These are phyloP conservation scores for Prototheca wickerhamii DNA, from an alignment of 163 green algal genomes.

Conservation along the genomic window DNA sequence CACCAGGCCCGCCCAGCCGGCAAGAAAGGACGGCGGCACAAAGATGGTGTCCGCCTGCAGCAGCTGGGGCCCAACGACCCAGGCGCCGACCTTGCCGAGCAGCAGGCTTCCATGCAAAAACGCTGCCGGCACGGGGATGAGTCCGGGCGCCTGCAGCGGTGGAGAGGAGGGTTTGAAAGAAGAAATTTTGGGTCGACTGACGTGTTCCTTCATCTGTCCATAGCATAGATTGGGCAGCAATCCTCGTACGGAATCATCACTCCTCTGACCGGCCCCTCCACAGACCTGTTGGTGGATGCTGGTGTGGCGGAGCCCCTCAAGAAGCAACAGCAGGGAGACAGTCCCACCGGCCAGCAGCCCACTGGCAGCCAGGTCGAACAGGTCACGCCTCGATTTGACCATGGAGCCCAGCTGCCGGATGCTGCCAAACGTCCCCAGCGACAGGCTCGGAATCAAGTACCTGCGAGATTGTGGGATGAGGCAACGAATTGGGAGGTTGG, in stretches of 20 bases:
- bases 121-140: constrained; percentile 62
- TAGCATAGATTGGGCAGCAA: too few species aligned
- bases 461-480: background rate
- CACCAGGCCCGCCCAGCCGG: constrained; percentile 83
- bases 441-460: constrained; percentile 85
- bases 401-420: constrained; percentile 76
- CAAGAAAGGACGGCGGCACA: constrained; percentile 57
- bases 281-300: too few species aligned
- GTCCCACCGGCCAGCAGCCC: constrained; percentile 54
- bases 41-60: constrained; percentile 30
- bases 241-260: too few species aligned
- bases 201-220: too few species aligned
- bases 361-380: constrained; percentile 79
- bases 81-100: constrained; percentile 54
- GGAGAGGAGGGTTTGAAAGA: background rate
- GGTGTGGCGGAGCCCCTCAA: constrained; percentile 57
- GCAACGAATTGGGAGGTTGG: too few species aligned
- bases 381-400: constrained; percentile 23
- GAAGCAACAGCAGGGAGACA: constrained; percentile 48
- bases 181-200: too few species aligned
- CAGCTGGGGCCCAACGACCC: constrained; percentile 18
- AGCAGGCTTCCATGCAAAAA: constrained; percentile 78
- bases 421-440: constrained; percentile 80
- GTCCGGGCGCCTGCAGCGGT: constrained; percentile 12
- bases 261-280: too few species aligned